A percentile compares a stretch with the other conserved stretches of the same genome.
These are phyloP conservation scores for Jasminum sambac DNA, from an alignment of 257 asterid species.

Conservation along the genomic window DNA sequence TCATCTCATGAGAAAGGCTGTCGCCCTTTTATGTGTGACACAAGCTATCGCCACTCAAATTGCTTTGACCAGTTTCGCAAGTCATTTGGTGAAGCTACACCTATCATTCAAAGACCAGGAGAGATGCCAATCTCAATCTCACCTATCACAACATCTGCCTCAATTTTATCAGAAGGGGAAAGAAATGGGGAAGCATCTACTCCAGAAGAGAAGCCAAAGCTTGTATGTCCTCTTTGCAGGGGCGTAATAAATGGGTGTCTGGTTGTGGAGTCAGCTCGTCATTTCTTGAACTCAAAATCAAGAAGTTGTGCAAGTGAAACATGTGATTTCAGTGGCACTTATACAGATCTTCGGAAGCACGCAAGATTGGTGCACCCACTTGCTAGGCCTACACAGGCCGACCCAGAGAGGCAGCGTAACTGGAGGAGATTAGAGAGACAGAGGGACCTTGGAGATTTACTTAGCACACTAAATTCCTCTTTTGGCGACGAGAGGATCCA, in stretches of 20 bases:
- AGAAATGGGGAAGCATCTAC: conserved; percentile 34
- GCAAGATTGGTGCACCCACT: conserved; percentile 77
- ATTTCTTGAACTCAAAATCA: conserved; percentile 65
- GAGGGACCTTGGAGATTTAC: conserved; percentile 74
- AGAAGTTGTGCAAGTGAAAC: conserved; percentile 86
- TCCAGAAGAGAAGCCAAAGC: conserved; percentile 40
- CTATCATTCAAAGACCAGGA: conserved; percentile 32
- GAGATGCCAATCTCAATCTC: conserved; percentile 30
- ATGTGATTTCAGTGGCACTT: conserved; percentile 69
- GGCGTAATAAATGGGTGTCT: conserved; percentile 69
- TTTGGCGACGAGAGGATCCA: conserved; percentile 62
- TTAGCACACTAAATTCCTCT: conserved; percentile 73
- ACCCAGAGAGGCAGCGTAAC: conserved; percentile 77
- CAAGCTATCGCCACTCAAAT: conserved; percentile 92
- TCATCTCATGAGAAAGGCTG: conserved; percentile 86
- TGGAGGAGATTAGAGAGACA: conserved; percentile 86
- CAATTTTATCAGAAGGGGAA: conserved; percentile 35
- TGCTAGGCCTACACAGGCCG: conserved; percentile 74
- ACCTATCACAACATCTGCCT: conserved; percentile 28
- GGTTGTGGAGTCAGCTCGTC: conserved; percentile 71
- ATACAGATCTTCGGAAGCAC: conserved; percentile 76
- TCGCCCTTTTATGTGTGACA: conserved; percentile 92
- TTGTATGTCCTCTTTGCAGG: conserved; percentile 80
- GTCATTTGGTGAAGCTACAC: conserved; percentile 43
- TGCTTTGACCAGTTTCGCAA: conserved; percentile 84